Evolutionary conservation across 352 stramenopile species (phyloP), one percentile per base, ranked within the genome.

Genomic region (Phytophthora sp.): DNA sequence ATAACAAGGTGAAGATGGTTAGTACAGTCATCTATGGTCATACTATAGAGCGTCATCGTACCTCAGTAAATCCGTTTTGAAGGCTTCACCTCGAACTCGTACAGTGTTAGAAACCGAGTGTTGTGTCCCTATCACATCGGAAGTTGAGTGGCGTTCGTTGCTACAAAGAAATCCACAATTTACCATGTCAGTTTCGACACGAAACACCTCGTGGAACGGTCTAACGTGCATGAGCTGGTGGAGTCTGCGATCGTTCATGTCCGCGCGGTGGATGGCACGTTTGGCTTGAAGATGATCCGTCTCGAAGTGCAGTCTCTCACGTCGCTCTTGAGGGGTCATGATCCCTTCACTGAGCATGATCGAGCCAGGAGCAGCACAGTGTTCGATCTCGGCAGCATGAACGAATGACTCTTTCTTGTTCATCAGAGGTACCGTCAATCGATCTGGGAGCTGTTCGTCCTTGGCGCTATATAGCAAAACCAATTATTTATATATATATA

Each of bases 141-240:
- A 82, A 4, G 78, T 93, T n/a, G 65, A 75, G 53, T 91, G 71
- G 6, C 73, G 80, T 31, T 76, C 70, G 49, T 80, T 87, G 23
- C 69, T 79, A 30, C 24, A 49, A 53, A 36, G 21, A 12, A 16
- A 7, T 49, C 21, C 20, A 46, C 23, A 63, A 20, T 12, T 31
- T 8, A 7, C 12, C 30, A 26, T 38, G 60, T 60, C 27, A 74
- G 36, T 27, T 45, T 30, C 44, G 5, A 13, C 12, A 53, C 11
- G 21, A 53, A 60, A 66, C 46, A 61, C 18, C 39, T 26, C 31
- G 36, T 11, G 16, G 21, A n/a, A 41, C 35, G 1, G 35, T n/a
- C 16, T 42, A 57, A 57, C 77, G 31, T 73, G 93, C 86, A 92
- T 85, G 56, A 94, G 79, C 64, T 94, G 84, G 12, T 88, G 78